Evolutionary conservation across 2,329 filamentous ascomycete genomes (phyloP).

Genomic region (Nemania abortiva): DNA sequence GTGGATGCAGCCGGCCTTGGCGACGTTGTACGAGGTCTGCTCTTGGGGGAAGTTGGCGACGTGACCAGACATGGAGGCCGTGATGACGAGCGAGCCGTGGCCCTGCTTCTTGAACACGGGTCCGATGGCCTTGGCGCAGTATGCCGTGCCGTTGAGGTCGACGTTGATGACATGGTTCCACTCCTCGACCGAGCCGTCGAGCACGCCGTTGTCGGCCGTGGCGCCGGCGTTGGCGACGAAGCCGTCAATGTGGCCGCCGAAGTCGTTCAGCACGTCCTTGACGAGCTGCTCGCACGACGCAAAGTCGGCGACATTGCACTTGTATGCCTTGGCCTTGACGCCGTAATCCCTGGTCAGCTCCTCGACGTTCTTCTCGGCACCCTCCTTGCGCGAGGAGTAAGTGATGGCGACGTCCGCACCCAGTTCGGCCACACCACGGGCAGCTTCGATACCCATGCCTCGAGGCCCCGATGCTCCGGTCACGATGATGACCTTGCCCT

Average conservation of each 20-base stretch:
- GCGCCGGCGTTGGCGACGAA: constrained; percentile 81
- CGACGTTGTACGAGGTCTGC: constrained; percentile 72
- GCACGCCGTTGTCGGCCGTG: constrained; percentile 67
- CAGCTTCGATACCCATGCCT: constrained; percentile 78
- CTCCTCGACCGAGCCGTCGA: constrained; percentile 66
- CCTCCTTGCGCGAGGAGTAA: constrained; percentile 76
- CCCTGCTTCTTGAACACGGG: constrained; percentile 71
- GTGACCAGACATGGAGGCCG: constrained; percentile 74
- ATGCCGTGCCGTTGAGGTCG: constrained; percentile 74
- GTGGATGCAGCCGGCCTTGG: constrained; percentile 64
- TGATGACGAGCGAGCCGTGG: constrained; percentile 72
- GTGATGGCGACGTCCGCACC: constrained; percentile 79
- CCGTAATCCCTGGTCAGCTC: constrained; percentile 75
- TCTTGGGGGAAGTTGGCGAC: constrained; percentile 75
- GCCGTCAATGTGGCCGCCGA: constrained; percentile 78
- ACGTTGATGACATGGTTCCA: constrained; percentile 71
- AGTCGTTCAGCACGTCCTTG: constrained; percentile 76
- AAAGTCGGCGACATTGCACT: constrained; percentile 68
- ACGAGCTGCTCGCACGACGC: constrained; percentile 65
- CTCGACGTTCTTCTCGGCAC: constrained; percentile 73
- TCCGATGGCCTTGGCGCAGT: constrained; percentile 71
- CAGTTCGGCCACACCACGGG: constrained; percentile 76
- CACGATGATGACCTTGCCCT: constrained; percentile 78
- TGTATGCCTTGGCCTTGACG: constrained; percentile 73
- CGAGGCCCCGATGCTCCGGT: constrained; percentile 77